Base-by-base conservation (phyloP, 345 rosid species). In the Boechera divaricarpa region DNA sequence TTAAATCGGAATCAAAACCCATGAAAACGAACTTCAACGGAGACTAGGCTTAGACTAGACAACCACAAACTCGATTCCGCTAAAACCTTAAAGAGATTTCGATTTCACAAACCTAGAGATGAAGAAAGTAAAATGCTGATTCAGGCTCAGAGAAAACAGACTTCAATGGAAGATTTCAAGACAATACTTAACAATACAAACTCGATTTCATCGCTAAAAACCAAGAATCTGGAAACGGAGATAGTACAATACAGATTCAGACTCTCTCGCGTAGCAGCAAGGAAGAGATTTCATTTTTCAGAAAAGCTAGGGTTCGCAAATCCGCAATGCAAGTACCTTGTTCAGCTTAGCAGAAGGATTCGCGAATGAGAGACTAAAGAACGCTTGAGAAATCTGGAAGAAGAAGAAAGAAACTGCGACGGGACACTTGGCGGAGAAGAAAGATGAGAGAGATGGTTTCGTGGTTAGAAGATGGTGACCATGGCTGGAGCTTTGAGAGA, bases 321-420 rank as follows among this genome's bases (percentile, higher is more conserved):
- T 61, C 10, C 6, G 59, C 70, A 70, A 70, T 77, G 80, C 5
- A 77, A 72, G 76, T 70, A 77, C 80, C 76, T 70, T 77, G 71
- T 48, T 21, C 13, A 70, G 70, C 75, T 77, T 11, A 26, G 21
- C 59, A 35, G 63, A 36, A 6, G 24, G 51, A 42, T 61, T 69
- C 10, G 49, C 13, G 58, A 62, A 31, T 15, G 63, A 76, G 44
- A 41, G 63, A 55, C 7, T 7, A 4, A 77, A 35, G 44, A 63
- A 70, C 6, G 55, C 15, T 41, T 15, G 55, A 38, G 28, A 21
- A 69, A 69, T 11, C 2, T 21, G 24, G 49, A 10, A 61, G 1
- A 64, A 69, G 0, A 39, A 70, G 49, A 35, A 33, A 18, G 24
- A 39, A 7, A 21, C 0, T 0, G 45, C 2, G 24, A 76, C 13